Conservation (phyloP, 2,329 filamentous ascomycete genomes). For the Hypoxylon rubiginosum region DNA sequence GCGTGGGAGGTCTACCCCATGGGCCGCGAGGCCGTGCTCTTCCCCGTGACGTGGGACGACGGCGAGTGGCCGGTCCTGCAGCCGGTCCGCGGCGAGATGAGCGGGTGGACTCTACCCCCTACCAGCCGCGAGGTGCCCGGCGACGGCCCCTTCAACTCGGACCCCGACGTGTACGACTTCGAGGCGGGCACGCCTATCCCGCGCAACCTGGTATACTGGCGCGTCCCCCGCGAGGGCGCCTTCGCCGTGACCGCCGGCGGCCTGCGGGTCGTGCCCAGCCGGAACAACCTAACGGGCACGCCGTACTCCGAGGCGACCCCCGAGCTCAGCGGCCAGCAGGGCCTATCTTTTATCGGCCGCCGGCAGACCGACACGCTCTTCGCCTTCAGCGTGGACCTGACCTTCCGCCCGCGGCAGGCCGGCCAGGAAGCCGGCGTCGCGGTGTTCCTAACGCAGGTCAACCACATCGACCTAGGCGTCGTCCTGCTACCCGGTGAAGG, state of each 20-base stretch:
- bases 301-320: constrained; percentile 32
- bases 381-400: constrained; percentile 50
- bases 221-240: constrained; percentile 46
- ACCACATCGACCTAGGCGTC: constrained; percentile 53
- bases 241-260: constrained; percentile 43
- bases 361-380: constrained; percentile 53
- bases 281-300: constrained; percentile 48
- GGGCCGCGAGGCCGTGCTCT: constrained; percentile 65
- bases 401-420: constrained; percentile 43
- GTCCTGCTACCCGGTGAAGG: constrained; percentile 38
- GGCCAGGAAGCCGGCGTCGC: constrained; percentile 53
- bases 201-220: constrained; percentile 52
- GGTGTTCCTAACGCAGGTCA: constrained; percentile 52
- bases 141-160: constrained; percentile 44
- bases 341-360: constrained; percentile 51
- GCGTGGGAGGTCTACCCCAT: constrained; percentile 62
- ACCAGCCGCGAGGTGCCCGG: constrained; percentile 54
- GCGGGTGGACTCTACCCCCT: constrained; percentile 57
- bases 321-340: constrained; percentile 44
- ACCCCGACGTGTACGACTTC: constrained; percentile 45
- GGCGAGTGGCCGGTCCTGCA: constrained; percentile 63
- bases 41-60: constrained; percentile 60
- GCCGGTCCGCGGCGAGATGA: constrained; percentile 60
- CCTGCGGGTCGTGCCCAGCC: constrained; percentile 47
- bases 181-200: constrained; percentile 43